phyloP scores from a whole-genome alignment of 495 filamentous ascomycete genomes.

The Cryomyces minteri region DNA sequence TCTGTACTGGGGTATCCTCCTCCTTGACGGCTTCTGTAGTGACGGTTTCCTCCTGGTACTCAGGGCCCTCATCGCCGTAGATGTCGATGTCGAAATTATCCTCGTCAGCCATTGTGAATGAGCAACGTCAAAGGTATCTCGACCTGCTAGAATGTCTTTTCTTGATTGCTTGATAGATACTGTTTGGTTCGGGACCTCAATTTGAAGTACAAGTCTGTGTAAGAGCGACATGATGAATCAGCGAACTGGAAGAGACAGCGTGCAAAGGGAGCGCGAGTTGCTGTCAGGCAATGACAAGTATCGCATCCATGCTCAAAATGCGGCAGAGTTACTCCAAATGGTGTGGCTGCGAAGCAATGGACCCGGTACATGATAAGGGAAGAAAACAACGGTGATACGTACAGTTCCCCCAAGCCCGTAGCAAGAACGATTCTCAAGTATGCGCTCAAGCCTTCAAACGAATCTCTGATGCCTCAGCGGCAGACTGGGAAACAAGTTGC shows the following conservation, averaged over 20 bases:
- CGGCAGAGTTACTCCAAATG: no score
- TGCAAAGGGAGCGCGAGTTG: no score
- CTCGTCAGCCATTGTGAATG: conserved; percentile 55
- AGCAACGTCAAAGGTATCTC: background rate
- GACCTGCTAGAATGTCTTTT: background rate
- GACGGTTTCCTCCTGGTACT: conserved; percentile 2
- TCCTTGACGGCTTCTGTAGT: conserved; percentile 5
- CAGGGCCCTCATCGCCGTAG: conserved; percentile 60
- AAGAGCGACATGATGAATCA: background rate
- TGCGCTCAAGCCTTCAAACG: no score
- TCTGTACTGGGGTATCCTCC: conserved; percentile 3
- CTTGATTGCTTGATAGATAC: background rate
- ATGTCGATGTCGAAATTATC: conserved; percentile 98
- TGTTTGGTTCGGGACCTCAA: background rate
- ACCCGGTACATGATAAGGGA: background rate
- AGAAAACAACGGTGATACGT: conserved; percentile 1
- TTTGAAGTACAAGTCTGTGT: background rate
- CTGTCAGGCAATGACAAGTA: no score
- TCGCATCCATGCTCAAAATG: no score
- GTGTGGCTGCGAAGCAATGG: no score
- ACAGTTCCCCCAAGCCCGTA: background rate
- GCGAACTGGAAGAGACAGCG: background rate
- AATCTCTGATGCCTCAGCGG: no score
- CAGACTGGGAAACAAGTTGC: no score
- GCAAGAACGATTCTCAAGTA: no score